Evolutionary conservation across 2,329 filamentous ascomycete species (phyloP).

Genomic region (Emergomyces pasteurianus): DNA sequence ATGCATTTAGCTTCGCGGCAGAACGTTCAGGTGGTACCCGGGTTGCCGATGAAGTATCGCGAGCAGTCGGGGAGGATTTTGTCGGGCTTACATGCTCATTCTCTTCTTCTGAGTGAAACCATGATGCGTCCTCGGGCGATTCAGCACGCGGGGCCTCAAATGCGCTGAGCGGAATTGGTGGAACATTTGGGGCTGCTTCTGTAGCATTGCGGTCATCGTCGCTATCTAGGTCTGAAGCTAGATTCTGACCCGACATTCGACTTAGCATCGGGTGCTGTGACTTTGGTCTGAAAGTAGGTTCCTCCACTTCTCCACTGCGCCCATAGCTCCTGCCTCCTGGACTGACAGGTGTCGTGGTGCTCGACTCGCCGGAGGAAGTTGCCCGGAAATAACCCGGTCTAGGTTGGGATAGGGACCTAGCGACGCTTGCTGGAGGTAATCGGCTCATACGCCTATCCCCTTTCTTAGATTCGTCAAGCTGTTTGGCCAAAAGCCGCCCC

Average conservation of each 20-base stretch:
- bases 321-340: slow-evolving; percentile 26
- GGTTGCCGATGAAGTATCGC: slow-evolving; percentile 15
- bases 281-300: slow-evolving; percentile 46
- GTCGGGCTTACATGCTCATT: slow-evolving; percentile 4
- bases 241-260: slow-evolving; percentile 43
- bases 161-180: slow-evolving; percentile 8
- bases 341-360: slow-evolving; percentile 21
- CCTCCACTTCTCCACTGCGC: slow-evolving; percentile 27
- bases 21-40: slow-evolving; percentile 26
- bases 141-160: slow-evolving; percentile 21
- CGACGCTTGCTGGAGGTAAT: slow-evolving; percentile 68
- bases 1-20: slow-evolving; percentile 25
- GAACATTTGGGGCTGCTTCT: slow-evolving; percentile 5
- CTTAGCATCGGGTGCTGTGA: slow-evolving; percentile 69
- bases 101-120: slow-evolving; percentile 6
- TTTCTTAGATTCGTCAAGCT: slow-evolving; percentile 67
- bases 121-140: slow-evolving; percentile 20
- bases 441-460: slow-evolving; percentile 72
- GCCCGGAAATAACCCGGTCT: slow-evolving; percentile 74
- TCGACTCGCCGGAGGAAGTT: slow-evolving; percentile 48
- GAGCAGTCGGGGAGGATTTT: slow-evolving; percentile 12
- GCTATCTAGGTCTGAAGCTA: slow-evolving; percentile 29
- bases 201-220: slow-evolving; percentile 16
- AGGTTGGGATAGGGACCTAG: slow-evolving; percentile 66
- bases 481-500: slow-evolving; percentile 72